These are phyloP conservation scores for Fusarium sp. DNA, from an alignment of 2,329 filamentous ascomycete genomes.

Conservation along the genomic window DNA sequence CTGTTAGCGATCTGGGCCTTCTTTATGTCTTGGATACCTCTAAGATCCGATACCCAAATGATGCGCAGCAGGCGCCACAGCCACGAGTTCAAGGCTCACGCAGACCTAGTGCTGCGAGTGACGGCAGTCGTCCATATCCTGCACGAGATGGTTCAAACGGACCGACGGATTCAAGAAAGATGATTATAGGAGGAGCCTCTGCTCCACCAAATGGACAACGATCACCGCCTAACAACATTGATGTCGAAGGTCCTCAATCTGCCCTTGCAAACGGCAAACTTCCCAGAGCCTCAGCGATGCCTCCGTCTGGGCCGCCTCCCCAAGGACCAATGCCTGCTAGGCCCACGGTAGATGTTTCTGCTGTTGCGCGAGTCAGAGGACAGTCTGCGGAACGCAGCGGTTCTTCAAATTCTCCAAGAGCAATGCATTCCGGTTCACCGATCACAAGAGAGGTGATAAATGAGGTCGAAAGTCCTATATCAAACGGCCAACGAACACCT, in stretches of 20 bases:
- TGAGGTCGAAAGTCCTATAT: constrained; percentile 64
- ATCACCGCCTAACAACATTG: constrained; percentile 56
- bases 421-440: constrained; percentile 57
- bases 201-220: constrained; percentile 59
- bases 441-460: constrained; percentile 53
- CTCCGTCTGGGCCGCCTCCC: constrained; percentile 66
- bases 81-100: constrained; percentile 57
- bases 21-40: constrained; percentile 93
- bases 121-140: constrained; percentile 56
- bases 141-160: constrained; percentile 67
- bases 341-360: constrained; percentile 58
- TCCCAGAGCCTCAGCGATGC: constrained; percentile 49
- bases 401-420: constrained; percentile 55
- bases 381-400: constrained; percentile 63
- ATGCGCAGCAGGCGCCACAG: constrained; percentile 60
- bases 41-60: constrained; percentile 96
- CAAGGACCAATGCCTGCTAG: constrained; percentile 66
- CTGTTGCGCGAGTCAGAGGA: constrained; percentile 61
- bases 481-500: constrained; percentile 75
- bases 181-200: constrained; percentile 51
- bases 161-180: constrained; percentile 63
- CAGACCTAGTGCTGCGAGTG: constrained; percentile 59
- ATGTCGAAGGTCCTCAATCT: constrained; percentile 54
- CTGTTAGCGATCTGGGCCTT: constrained; percentile 86
- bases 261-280: constrained; percentile 55